A percentile compares a stretch with the other conserved stretches of the same genome.
phyloP scores from a whole-genome alignment of 805 yeast species.

The Candida sithepensis region DNA sequence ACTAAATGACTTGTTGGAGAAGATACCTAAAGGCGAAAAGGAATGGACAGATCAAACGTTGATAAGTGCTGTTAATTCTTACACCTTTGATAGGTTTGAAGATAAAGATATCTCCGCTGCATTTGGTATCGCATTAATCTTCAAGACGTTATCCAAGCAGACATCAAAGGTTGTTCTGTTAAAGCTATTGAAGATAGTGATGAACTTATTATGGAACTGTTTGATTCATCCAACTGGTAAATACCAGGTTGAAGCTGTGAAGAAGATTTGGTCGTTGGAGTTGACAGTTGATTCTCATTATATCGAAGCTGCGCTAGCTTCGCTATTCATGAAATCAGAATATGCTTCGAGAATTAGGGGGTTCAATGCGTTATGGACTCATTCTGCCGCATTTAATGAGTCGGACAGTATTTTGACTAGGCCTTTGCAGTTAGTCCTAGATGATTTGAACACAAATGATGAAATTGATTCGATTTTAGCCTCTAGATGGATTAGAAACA shows the following conservation, averaged over 20 bases:
- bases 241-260: slow-evolving; percentile 69
- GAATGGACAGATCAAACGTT: slow-evolving; percentile 30
- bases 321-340: slow-evolving; percentile 43
- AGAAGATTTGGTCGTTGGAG: slow-evolving; percentile 59
- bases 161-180: slow-evolving; percentile 33
- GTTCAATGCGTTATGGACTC: slow-evolving; percentile 71
- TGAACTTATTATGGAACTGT: slow-evolving; percentile 53
- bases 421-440: slow-evolving; percentile 67
- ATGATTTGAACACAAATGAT: slow-evolving; percentile 47
- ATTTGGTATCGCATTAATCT: slow-evolving; percentile 41
- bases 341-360: slow-evolving; percentile 46
- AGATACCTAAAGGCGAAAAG: slow-evolving; percentile 39
- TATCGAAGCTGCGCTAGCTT: slow-evolving; percentile 71
- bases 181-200: slow-evolving; percentile 37
- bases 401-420: slow-evolving; percentile 46
- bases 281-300: slow-evolving; percentile 46
- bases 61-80: slow-evolving; percentile 27
- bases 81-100: slow-evolving; percentile 11
- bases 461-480: slow-evolving; percentile 41
- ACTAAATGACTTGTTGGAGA: slow-evolving; percentile 36
- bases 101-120: slow-evolving; percentile 29
- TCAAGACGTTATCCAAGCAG: slow-evolving; percentile 32
- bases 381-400: slow-evolving; percentile 51
- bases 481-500: slow-evolving; percentile 45
- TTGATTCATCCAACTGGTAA: slow-evolving; percentile 46